These are phyloP conservation scores for Coccomyxa sp. DNA, from an alignment of 139 green algal species.

Conservation along the genomic window DNA sequence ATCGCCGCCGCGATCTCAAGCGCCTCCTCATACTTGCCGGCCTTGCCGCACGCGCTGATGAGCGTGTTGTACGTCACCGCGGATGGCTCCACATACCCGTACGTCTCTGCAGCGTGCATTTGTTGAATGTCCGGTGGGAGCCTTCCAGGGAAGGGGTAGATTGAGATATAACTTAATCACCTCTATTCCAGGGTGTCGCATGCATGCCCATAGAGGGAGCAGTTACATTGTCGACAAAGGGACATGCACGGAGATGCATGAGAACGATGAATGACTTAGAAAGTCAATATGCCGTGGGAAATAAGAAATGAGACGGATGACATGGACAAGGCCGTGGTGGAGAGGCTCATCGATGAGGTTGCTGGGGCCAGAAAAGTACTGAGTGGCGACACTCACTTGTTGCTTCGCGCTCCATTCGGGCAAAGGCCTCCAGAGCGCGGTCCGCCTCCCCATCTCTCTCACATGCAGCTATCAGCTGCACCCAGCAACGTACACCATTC, in stretches of 20 bases:
- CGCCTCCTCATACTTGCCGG: conserved; percentile 11
- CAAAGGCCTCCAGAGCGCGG: conserved; percentile 28
- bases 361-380: too few species aligned
- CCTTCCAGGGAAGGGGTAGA: background rate
- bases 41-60: conserved; percentile 23
- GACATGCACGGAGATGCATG: too few species aligned
- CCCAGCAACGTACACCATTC: background rate
- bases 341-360: too few species aligned
- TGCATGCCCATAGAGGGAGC: too few species aligned
- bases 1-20: conserved; percentile 3
- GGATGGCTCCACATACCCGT: background rate
- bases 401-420: conserved; percentile 16
- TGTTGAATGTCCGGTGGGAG: too few species aligned
- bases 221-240: too few species aligned
- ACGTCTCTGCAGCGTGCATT: background rate
- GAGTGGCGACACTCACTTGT: background rate
- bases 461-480: conserved; percentile 38
- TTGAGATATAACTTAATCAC: too few species aligned
- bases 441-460: conserved; percentile 32
- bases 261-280: too few species aligned
- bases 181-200: too few species aligned
- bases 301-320: too few species aligned
- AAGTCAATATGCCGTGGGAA: too few species aligned
- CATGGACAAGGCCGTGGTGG: too few species aligned
- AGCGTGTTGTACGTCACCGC: conserved; percentile 25